Evolutionary conservation across 768 basidiomycete species (phyloP).

Genomic region (Rhizopogon roseolus): DNA sequence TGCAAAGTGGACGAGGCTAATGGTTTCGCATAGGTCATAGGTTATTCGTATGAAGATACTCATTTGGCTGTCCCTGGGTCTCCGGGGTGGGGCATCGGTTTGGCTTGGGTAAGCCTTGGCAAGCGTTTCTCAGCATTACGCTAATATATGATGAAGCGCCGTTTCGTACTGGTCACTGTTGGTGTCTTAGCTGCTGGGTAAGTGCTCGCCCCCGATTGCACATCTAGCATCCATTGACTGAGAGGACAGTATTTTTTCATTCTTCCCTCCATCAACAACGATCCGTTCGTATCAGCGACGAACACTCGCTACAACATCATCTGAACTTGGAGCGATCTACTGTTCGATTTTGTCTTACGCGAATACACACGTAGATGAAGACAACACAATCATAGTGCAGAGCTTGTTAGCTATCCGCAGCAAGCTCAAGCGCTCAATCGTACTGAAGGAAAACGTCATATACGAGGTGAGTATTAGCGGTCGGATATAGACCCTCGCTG

Average conservation of each 20-base stretch:
- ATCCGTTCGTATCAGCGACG: slow-evolving; percentile 70
- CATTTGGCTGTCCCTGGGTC: slow-evolving; percentile 43
- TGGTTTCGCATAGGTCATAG: slow-evolving; percentile 47
- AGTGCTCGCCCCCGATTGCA: slow-evolving; percentile 8
- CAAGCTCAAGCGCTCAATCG: slow-evolving; percentile 62
- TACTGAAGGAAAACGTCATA: slow-evolving; percentile 51
- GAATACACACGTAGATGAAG: slow-evolving; percentile 45
- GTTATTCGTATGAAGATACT: slow-evolving; percentile 68
- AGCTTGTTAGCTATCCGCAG: slow-evolving; percentile 70
- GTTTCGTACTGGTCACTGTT: slow-evolving; percentile 63
- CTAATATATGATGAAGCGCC: slow-evolving; percentile 33
- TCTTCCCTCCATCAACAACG: slow-evolving; percentile 71
- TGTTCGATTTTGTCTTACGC: slow-evolving; percentile 76
- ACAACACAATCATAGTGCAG: slow-evolving; percentile 51
- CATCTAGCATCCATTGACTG: slow-evolving; percentile 1
- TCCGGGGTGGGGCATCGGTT: slow-evolving; percentile 54
- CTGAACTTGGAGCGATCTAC: slow-evolving; percentile 66
- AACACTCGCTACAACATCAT: slow-evolving; percentile 61
- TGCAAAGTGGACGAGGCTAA: neutral
- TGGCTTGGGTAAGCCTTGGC: slow-evolving; percentile 59
- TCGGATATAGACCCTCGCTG: neutral
- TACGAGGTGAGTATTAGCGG: slow-evolving; percentile 52
- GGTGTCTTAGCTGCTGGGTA: slow-evolving; percentile 81
- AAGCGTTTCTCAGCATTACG: neutral
- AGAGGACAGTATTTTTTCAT: slow-evolving; percentile 53